A percentile compares a stretch with the other conserved stretches of the same genome.
phyloP scores from a whole-genome alignment of 176 grass and related monocot species.

The Oryza glaberrima region DNA sequence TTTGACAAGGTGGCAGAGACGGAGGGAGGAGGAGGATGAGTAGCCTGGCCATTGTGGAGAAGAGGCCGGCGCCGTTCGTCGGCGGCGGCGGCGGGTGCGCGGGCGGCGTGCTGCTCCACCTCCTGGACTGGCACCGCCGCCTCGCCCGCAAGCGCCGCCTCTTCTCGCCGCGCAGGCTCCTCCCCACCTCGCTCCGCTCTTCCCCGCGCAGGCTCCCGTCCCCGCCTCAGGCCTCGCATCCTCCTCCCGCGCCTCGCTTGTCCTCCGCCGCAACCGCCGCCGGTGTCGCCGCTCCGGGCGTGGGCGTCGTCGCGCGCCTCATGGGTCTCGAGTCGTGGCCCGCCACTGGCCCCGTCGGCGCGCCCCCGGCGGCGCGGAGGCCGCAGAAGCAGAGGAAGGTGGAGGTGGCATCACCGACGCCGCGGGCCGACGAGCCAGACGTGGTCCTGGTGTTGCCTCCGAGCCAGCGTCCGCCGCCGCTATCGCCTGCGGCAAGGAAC shows the following conservation, averaged over 20 bases:
- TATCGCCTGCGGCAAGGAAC: conserved; percentile 13
- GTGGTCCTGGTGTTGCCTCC: conserved; percentile 46
- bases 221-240: neutral
- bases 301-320: conserved; percentile 83
- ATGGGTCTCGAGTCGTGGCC: conserved; percentile 95
- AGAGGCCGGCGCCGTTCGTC: conserved; percentile 50
- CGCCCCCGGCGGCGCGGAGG: conserved; percentile 11
- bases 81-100: conserved; percentile 50
- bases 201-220: conserved; percentile 37
- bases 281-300: conserved; percentile 48
- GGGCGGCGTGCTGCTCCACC: conserved; percentile 78
- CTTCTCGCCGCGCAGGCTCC: conserved; percentile 45
- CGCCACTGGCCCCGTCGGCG: neutral
- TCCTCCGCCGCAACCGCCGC: neutral
- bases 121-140: conserved; percentile 86
- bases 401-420: conserved; percentile 25
- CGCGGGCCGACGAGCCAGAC: neutral
- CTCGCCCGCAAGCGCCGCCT: conserved; percentile 64
- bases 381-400: conserved; percentile 85
- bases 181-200: conserved; percentile 30
- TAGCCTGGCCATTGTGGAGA: conserved; percentile 93
- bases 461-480: neutral
- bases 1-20: neutral
- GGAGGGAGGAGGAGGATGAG: conserved; percentile 41
- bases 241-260: neutral